Percentiles rank a stretch among this genome's conserved stretches.
Evolutionary conservation across 2,329 filamentous ascomycete genomes (phyloP).

Genomic region (Pseudogymnoascus sp.): DNA sequence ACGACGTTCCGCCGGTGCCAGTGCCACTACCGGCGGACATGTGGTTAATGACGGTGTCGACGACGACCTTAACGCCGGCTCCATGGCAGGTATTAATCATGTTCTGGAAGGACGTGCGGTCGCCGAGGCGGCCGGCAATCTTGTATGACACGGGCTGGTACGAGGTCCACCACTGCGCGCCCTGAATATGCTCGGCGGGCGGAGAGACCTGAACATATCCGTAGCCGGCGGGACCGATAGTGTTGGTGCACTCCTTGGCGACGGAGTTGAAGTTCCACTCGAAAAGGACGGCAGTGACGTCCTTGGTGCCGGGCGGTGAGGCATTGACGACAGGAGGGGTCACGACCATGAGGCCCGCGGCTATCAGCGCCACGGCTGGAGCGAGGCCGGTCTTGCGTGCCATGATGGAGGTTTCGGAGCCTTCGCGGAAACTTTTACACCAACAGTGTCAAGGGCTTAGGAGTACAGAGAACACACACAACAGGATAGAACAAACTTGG

Average conservation of each 20-base stretch:
- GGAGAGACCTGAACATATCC: conserved; percentile 3
- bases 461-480: not conserved
- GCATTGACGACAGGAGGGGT: not conserved
- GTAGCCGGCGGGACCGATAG: not conserved
- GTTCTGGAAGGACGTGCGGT: not conserved
- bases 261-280: conserved; percentile 8
- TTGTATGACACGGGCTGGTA: not conserved
- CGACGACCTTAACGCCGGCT: not conserved
- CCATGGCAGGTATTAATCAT: not conserved
- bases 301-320: not conserved
- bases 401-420: not conserved
- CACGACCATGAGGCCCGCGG: not conserved
- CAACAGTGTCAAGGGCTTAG: not conserved
- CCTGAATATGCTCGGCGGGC: conserved; percentile 1
- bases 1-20: not conserved
- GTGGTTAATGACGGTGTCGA: conserved; percentile 1
- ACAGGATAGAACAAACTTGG: not conserved
- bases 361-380: not conserved
- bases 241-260: conserved; percentile 7
- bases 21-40: conserved; percentile 3
- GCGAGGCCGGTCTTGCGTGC: not conserved
- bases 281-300: conserved; percentile 1
- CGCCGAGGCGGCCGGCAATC: conserved; percentile 1
- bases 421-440: not conserved
- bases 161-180: conserved; percentile 4